phyloP scores from a whole-genome alignment of 164 flowering plant genomes.

The Dillenia suffruticosa region DNA sequence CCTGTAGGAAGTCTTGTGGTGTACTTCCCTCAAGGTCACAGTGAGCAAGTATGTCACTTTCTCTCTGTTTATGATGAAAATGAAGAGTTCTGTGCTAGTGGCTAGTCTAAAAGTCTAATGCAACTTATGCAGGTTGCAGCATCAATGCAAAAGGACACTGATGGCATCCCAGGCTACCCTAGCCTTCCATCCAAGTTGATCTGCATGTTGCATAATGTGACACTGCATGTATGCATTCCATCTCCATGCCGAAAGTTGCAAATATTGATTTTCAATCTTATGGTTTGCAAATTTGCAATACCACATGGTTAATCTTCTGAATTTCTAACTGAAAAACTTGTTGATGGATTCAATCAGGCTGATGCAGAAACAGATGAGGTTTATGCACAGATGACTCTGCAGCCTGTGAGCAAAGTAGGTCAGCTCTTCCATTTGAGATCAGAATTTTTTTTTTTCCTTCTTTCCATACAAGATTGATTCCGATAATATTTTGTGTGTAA shows the following conservation, averaged over 20 bases:
- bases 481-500: not conserved
- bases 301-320: no score
- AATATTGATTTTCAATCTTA: no score
- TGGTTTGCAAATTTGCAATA: no score
- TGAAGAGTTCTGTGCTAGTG: not conserved
- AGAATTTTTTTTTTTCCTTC: not conserved
- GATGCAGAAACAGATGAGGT: constrained; percentile 95
- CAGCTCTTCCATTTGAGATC: constrained; percentile 11
- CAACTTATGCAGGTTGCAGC: constrained; percentile 77
- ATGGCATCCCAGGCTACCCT: constrained; percentile 86
- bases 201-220: constrained; percentile 88
- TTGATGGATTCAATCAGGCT: constrained; percentile 49
- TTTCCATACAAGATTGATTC: not conserved
- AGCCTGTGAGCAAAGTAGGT: constrained; percentile 87
- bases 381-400: constrained; percentile 97
- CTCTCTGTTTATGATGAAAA: not conserved
- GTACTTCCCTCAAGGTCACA: constrained; percentile 99
- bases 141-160: constrained; percentile 89
- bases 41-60: constrained; percentile 69
- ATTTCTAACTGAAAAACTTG: no score
- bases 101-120: no score
- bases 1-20: constrained; percentile 94
- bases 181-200: constrained; percentile 91
- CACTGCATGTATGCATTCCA: constrained; percentile 65
- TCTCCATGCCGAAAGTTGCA: not conserved